Conservation (phyloP, 108 stramenopile species). For the Aurantiochytrium sp. region DNA sequence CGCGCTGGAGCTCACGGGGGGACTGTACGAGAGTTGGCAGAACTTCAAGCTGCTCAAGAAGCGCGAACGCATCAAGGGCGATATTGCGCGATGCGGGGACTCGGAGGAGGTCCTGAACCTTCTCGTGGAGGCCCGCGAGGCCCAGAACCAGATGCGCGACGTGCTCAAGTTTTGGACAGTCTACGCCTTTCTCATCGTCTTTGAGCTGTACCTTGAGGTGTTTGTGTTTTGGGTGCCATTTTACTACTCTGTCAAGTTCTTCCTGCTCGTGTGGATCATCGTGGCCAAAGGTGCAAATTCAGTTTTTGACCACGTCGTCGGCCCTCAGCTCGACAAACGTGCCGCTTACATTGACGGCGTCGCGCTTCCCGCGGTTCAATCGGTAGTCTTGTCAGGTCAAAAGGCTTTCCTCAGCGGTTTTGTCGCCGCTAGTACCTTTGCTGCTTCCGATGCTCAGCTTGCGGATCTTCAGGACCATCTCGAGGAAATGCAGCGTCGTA, state of each 20-base stretch:
- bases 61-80: not conserved
- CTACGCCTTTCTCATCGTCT: not conserved
- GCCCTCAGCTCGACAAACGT: not conserved
- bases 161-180: conserved; percentile 16
- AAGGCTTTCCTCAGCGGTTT: not conserved
- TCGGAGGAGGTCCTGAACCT: not conserved
- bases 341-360: not conserved
- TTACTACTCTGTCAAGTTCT: not conserved
- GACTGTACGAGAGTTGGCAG: not conserved
- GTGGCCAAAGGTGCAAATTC: not conserved
- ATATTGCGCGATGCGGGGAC: not conserved
- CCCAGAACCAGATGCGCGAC: not conserved
- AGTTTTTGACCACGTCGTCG: not conserved
- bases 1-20: not conserved
- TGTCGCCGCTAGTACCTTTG: not conserved
- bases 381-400: not conserved
- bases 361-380: not conserved
- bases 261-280: not conserved
- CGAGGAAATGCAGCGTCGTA: not conserved
- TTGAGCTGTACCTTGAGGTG: conserved; percentile 4
- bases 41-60: conserved; percentile 14
- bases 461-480: not conserved
- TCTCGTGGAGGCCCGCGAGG: not conserved
- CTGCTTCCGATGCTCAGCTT: not conserved
- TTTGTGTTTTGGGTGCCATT: conserved; percentile 2